phyloP scores from a whole-genome alignment of 495 filamentous ascomycete species.

The Trichoderma virens region DNA sequence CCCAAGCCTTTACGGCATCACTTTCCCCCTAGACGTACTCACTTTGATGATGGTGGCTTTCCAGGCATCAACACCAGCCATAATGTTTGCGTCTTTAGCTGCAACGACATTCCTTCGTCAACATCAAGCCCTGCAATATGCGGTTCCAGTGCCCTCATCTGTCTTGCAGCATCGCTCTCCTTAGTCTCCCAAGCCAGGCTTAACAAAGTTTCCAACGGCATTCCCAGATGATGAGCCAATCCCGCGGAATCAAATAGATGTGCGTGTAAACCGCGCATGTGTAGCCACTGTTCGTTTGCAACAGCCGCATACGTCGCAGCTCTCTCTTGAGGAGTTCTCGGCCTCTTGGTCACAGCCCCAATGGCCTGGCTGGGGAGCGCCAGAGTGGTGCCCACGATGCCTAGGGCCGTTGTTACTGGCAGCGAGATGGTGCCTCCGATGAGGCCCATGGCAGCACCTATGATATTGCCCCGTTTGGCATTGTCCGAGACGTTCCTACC shows the following conservation, averaged over 20 bases:
- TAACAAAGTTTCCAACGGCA: conserved; percentile 15
- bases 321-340: conserved; percentile 23
- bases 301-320: conserved; percentile 21
- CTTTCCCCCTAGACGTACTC: too few species aligned
- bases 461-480: conserved; percentile 19
- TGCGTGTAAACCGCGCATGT: conserved; percentile 17
- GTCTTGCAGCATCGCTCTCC: conserved; percentile 12
- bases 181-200: conserved; percentile 7
- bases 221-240: conserved; percentile 15
- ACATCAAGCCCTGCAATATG: conserved; percentile 17
- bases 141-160: conserved; percentile 17
- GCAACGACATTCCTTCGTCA: background rate
- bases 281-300: conserved; percentile 25
- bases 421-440: conserved; percentile 20
- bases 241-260: conserved; percentile 20
- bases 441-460: conserved; percentile 20
- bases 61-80: conserved; percentile 18
- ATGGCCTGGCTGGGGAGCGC: conserved; percentile 19
- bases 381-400: conserved; percentile 18
- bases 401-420: conserved; percentile 18
- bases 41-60: background rate
- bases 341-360: conserved; percentile 16
- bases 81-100: conserved; percentile 18
- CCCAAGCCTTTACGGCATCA: too few species aligned
- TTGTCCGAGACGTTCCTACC: conserved; percentile 17